Evolutionary conservation across 164 flowering plant genomes (phyloP).

Genomic region (Piper betle): DNA sequence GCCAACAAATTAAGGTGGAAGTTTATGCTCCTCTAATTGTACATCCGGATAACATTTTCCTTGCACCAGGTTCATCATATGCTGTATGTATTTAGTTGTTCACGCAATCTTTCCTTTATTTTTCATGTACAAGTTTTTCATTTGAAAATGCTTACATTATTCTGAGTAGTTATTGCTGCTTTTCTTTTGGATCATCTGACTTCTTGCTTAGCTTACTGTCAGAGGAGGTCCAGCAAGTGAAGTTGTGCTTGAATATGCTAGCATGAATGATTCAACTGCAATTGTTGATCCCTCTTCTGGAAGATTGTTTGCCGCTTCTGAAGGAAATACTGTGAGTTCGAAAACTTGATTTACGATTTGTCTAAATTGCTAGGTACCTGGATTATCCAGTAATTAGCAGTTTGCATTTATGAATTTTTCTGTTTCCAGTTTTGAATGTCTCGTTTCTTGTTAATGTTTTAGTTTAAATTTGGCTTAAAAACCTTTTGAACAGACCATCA

Average conservation of each 20-base stretch:
- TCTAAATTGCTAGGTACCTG: not conserved
- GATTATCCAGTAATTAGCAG: not conserved
- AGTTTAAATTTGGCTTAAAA: not conserved
- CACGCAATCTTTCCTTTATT: no score
- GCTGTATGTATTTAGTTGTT: constrained; percentile 30
- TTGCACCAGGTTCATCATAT: constrained; percentile 84
- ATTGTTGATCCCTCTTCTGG: constrained; percentile 43
- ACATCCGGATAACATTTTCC: constrained; percentile 54
- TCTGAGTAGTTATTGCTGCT: no score
- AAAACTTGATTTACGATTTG: not conserved
- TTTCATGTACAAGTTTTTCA: not conserved
- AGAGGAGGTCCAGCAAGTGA: constrained; percentile 78
- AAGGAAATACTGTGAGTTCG: constrained; percentile 59
- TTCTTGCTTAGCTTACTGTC: constrained; percentile 38
- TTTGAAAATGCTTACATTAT: no score
- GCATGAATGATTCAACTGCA: constrained; percentile 40
- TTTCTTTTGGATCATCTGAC: not conserved
- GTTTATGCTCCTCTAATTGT: constrained; percentile 70
- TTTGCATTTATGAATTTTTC: no score
- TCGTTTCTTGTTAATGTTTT: no score
- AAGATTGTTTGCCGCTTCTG: constrained; percentile 53
- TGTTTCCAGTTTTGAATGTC: no score
- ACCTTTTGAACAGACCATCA: constrained; percentile 32
- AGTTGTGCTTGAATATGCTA: constrained; percentile 34
- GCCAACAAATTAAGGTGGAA: constrained; percentile 61